Evolutionary conservation across 108 stramenopile genomes (phyloP), one percentile per base, ranked within the genome.

Genomic region (Nitzschia sp.): DNA sequence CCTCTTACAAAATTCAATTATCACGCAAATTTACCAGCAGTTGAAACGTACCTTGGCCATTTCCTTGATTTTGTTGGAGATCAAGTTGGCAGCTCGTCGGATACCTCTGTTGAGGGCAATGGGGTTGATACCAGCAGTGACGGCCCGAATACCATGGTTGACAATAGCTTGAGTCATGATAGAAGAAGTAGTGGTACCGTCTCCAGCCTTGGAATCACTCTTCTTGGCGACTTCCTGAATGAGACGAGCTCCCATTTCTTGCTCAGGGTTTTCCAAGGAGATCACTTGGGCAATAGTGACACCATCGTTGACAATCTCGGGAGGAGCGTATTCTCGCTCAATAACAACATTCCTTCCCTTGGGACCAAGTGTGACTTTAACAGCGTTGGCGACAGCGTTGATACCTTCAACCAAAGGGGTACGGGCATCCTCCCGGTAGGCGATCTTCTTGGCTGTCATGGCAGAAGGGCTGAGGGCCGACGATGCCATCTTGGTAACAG

Each of bases 301-400:
- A 20, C 96, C 97, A 69, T 96, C 97, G 72, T 96, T 96, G 38
- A 96, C 96, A 73, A 98, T 96, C 67, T 98, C 95, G 24, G 97
- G 97, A 14, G 94, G 94, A 34, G 96, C 97, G 73, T 98, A 98
- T 64, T 88, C 86, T 0, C 95, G 86, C 67, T 98, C 97, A 24
- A 98, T 80, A 50, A 98, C 97, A 24, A 98, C 97, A 65, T 98
- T 98, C 51, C 97, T 83, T 54, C 97, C 97, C 84, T 98, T 98
- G 24, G 97, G 97, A 17, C 97, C 97, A 17, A 98, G 77, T 2
- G 97, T 98, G 9, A 98, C 95, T 71, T 94, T 95, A 51, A 98
- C 97, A n/a, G 97, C 97, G 78, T 97, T 77, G 41, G 97, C 95
- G 15, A 97, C 97, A 39, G 85, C 59, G 74, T 97, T 97, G 82